Evolutionary conservation across 352 stramenopile species (phyloP).

Genomic region (Thalassiosira exigua): DNA sequence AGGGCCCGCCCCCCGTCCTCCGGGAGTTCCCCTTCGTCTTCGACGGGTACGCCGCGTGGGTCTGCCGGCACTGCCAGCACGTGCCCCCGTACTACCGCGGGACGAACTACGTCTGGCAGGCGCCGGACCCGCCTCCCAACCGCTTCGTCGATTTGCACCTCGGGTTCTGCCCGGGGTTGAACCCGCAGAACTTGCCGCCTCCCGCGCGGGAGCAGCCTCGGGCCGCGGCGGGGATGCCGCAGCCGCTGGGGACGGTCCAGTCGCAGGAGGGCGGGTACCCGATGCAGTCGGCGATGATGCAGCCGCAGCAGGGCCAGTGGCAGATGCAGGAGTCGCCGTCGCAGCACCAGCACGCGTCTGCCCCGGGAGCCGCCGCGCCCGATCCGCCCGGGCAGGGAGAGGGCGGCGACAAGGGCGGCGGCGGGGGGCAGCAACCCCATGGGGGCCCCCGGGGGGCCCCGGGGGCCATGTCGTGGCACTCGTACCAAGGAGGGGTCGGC

Average conservation of each 20-base stretch:
- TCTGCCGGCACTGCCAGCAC: conserved; percentile 56
- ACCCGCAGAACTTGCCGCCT: conserved; percentile 1
- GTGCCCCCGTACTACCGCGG: conserved; percentile 47
- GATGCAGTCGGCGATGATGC: background rate
- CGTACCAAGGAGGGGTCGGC: no score
- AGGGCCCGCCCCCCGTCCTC: conserved; percentile 13
- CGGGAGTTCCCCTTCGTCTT: conserved; percentile 57
- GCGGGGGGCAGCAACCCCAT: no score
- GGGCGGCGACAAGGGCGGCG: no score
- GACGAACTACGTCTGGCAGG: conserved; percentile 50
- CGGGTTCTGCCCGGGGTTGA: conserved; percentile 50
- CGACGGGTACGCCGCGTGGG: conserved; percentile 53
- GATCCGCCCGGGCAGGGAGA: no score
- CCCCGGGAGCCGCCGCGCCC: background rate
- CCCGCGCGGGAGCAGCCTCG: no score
- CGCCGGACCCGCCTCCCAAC: conserved; percentile 40
- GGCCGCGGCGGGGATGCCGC: background rate
- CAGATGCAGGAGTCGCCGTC: background rate
- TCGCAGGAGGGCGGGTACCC: background rate
- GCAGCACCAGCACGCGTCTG: background rate
- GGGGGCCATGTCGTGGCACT: no score
- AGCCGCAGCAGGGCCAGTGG: background rate
- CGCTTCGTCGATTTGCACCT: conserved; percentile 53
- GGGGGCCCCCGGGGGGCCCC: no score
- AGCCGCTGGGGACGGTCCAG: background rate